These are phyloP conservation scores for Arachnomyces sp. DNA, from an alignment of 2,329 filamentous ascomycete genomes.

Conservation along the genomic window DNA sequence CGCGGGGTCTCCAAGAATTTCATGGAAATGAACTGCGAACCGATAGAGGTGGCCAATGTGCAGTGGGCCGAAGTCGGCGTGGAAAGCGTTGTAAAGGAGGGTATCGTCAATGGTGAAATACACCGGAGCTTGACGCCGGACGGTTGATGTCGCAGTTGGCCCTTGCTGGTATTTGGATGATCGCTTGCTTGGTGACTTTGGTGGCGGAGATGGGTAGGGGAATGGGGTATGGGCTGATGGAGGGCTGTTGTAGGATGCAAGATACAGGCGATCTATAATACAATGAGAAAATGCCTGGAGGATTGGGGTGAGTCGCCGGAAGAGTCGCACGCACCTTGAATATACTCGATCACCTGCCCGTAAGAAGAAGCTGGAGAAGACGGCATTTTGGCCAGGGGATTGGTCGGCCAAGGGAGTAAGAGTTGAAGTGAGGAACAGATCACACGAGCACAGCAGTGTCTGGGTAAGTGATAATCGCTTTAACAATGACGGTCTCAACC, in stretches of 20 bases:
- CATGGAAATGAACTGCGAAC: conserved; percentile 92
- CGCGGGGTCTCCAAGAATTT: conserved; percentile 82
- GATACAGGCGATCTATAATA: conserved; percentile 69
- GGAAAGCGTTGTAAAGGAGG: conserved; percentile 94
- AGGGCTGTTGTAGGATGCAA: conserved; percentile 79
- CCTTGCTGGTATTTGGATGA: conserved; percentile 59
- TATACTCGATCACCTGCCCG: conserved; percentile 92
- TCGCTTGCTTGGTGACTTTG: conserved; percentile 67
- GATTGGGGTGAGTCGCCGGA: conserved; percentile 2
- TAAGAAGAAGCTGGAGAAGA: conserved; percentile 51
- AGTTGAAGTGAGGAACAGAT: too few species aligned
- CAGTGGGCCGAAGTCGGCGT: conserved; percentile 94
- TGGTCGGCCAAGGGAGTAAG: neutral
- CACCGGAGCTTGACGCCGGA: conserved; percentile 59
- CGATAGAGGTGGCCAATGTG: conserved; percentile 97
- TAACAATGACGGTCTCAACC: too few species aligned
- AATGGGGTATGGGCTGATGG: conserved; percentile 78
- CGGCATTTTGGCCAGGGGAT: conserved; percentile 37
- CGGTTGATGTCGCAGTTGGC: conserved; percentile 44
- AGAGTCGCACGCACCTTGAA: conserved; percentile 62
- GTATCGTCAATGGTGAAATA: conserved; percentile 94
- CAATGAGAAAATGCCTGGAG: conserved; percentile 12
- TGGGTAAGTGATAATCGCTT: too few species aligned
- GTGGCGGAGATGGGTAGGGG: conserved; percentile 60
- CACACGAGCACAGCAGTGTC: too few species aligned